These are phyloP conservation scores for Clarireedia paspali DNA, from an alignment of 2,329 filamentous ascomycete genomes.

Conservation along the genomic window DNA sequence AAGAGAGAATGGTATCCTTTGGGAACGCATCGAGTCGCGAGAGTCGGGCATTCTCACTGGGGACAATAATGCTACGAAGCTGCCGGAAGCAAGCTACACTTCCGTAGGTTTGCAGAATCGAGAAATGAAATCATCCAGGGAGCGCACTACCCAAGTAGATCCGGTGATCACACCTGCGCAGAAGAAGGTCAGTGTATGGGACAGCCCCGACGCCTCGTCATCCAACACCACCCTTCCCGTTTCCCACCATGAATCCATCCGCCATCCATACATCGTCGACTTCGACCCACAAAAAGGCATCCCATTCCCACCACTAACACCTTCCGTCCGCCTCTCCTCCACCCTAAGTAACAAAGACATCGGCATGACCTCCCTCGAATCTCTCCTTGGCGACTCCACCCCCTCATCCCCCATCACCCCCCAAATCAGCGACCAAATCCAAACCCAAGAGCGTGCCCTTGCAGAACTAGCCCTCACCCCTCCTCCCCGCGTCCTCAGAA, in stretches of 20 bases:
- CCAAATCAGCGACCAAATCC: background rate
- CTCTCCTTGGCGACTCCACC: background rate
- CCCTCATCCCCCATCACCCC: background rate
- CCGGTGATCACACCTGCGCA: background rate
- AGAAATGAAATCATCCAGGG: no score
- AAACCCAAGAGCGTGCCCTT: conserved; percentile 8
- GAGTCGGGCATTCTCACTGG: background rate
- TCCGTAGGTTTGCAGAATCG: no score
- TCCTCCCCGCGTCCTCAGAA: conserved; percentile 15
- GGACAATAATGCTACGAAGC: background rate
- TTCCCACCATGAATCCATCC: background rate
- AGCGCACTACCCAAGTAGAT: background rate
- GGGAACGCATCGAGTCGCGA: conserved; percentile 3
- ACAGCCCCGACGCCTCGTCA: background rate
- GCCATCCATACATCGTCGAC: background rate
- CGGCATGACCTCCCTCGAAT: background rate
- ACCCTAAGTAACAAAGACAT: background rate
- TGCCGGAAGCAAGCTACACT: background rate
- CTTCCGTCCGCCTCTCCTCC: background rate
- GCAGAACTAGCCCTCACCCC: conserved; percentile 12
- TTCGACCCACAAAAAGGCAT: background rate
- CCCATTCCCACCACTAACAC: background rate
- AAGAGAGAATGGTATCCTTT: conserved; percentile 14
- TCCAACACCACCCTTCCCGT: background rate
- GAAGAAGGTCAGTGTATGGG: background rate